Evolutionary conservation across 1,284 basidiomycete species (phyloP).

Genomic region (Uromyces viciae-fabae): DNA sequence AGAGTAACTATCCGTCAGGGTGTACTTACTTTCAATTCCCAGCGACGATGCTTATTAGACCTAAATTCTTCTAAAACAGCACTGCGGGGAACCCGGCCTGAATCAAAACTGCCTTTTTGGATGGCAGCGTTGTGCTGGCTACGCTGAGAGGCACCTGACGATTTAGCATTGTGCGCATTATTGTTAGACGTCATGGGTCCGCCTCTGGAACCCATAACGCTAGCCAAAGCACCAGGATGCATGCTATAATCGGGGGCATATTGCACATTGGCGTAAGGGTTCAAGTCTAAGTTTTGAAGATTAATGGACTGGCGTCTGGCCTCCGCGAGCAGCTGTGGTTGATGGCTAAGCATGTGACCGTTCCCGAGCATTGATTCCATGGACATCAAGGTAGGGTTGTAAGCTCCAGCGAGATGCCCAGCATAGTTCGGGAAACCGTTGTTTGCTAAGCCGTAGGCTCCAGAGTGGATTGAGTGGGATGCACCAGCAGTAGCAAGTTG

Average conservation of each 20-base stretch:
- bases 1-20: neutral
- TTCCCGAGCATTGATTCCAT: slow-evolving; percentile 22
- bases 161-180: neutral
- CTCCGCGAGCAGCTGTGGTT: slow-evolving; percentile 32
- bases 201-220: neutral
- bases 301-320: slow-evolving; percentile 29
- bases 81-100: slow-evolving; percentile 59
- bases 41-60: slow-evolving; percentile 70
- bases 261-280: neutral
- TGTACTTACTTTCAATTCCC: slow-evolving; percentile 68
- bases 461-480: neutral
- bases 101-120: slow-evolving; percentile 34
- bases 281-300: slow-evolving; percentile 20
- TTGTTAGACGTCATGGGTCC: neutral
- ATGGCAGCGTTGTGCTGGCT: slow-evolving; percentile 8
- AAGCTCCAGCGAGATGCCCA: neutral
- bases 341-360: slow-evolving; percentile 29
- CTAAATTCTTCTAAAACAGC: slow-evolving; percentile 78
- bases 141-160: neutral
- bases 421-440: neutral
- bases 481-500: neutral
- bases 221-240: slow-evolving; percentile 18
- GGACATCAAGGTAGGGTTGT: slow-evolving; percentile 37
- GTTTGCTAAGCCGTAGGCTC: slow-evolving; percentile 5
- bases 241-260: slow-evolving; percentile 1